Base-by-base conservation (phyloP, 305 asterid genomes). In the Fraxinus baroniana region DNA sequence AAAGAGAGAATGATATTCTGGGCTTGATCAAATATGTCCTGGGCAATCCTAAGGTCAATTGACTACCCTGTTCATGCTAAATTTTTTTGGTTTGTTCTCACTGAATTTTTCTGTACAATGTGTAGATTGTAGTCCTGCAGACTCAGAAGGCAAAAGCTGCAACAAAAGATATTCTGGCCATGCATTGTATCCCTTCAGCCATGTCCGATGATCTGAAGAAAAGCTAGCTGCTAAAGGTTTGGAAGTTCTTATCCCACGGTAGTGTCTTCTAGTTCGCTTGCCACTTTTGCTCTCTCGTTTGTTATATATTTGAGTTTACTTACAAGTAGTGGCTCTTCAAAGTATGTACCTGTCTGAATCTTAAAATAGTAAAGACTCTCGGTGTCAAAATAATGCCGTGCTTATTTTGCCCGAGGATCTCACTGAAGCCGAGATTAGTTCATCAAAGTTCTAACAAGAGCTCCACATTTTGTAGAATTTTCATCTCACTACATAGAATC, bases 111-210 rank as follows among this genome's bases (percentile, higher is more conserved):
- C 5, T 30, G 62, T 78, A 35, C 46, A 79, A 84, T 26, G 17
- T 66, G 74, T 92, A 95, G 98, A 89, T 94, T 80, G 98, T 94
- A 78, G 98, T 93, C 78, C 98, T 94, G n/a, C 91, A 90, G 74
- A 92, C 95, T 10, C 77, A 90, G 90, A 87, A 87, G 7, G 99
- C 98, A 35, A 95, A 95, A 88, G 94, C 97, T 0, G 96, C 98
- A 57, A 95, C 98, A 9, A 74, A 91, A 90, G 98, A 93, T 89
- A 93, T 95, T 83, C 98, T 95, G 70, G 55, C 92, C 3, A 94
- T 93, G 17, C 98, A 95, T 66, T 92, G 97, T 80, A 95, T 95
- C 83, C 99, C 98, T 77, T 95, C 93, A 77, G 98, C 98, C 85
- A 95, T 91, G 93, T 95, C 99, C 0, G 97, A 92, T 49, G 97